Conservation (phyloP, 2,329 filamentous ascomycete species). For the Penicillium sp. region DNA sequence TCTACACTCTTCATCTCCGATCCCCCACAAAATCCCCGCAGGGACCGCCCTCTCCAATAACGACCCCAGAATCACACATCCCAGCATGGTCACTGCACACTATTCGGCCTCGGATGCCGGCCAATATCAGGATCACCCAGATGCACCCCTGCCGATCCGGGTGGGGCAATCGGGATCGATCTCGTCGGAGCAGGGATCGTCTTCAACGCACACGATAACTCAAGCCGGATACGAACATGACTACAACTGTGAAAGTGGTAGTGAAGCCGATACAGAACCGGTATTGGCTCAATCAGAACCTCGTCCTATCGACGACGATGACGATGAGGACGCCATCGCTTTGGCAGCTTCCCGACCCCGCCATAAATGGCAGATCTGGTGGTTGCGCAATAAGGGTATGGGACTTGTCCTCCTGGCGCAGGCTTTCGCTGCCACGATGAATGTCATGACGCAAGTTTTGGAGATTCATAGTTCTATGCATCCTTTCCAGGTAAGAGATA, state of each 20-base stretch:
- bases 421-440: conserved; percentile 82
- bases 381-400: conserved; percentile 68
- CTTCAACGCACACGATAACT: not conserved
- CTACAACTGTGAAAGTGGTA: conserved; percentile 2
- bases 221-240: not conserved
- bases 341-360: conserved; percentile 14
- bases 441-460: conserved; percentile 72
- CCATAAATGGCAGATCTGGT: conserved; percentile 40
- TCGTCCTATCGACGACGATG: conserved; percentile 12
- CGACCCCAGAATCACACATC: not conserved
- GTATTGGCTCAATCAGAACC: conserved; percentile 19
- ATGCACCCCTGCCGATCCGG: conserved; percentile 16
- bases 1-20: not conserved
- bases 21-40: conserved; percentile 9
- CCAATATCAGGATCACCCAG: conserved; percentile 14
- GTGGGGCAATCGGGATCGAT: not conserved
- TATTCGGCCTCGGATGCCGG: not conserved
- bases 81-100: not conserved
- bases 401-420: conserved; percentile 72
- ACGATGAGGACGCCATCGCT: not conserved
- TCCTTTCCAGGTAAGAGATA: conserved; percentile 64
- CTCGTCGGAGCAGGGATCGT: not conserved
- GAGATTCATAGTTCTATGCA: conserved; percentile 71
- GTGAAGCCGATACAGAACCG: not conserved
- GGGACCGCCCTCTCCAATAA: not conserved